Evolutionary conservation across 768 basidiomycete genomes (phyloP).

Genomic region (Kwoniella dejecticola): DNA sequence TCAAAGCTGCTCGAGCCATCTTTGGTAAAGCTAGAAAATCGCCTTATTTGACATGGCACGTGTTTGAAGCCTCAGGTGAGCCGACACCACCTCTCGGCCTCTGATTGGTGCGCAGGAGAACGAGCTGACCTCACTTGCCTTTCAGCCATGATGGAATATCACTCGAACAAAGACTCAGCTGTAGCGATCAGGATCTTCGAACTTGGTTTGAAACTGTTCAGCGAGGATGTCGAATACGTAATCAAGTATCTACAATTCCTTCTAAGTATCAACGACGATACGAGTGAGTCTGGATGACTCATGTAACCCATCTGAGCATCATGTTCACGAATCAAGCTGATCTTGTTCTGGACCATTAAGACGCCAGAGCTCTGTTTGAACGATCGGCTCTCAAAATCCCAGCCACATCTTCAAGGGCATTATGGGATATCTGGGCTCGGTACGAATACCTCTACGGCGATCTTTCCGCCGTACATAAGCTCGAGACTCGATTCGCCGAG

Average conservation of each 20-base stretch:
- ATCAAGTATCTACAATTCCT: conserved; percentile 88
- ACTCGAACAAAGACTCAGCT: conserved; percentile 72
- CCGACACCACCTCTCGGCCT: not conserved
- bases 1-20: conserved; percentile 72
- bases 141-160: conserved; percentile 90
- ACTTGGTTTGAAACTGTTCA: conserved; percentile 80
- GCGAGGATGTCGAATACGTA: conserved; percentile 80
- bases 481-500: conserved; percentile 85
- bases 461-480: conserved; percentile 78
- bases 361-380: conserved; percentile 94
- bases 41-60: conserved; percentile 71
- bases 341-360: conserved; percentile 57
- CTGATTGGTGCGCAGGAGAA: no score
- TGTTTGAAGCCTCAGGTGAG: conserved; percentile 86
- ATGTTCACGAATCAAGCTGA: not conserved
- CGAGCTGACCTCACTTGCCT: conserved; percentile 31
- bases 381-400: conserved; percentile 76
- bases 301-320: not conserved
- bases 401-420: conserved; percentile 73
- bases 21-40: conserved; percentile 79
- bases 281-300: conserved; percentile 65
- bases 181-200: conserved; percentile 92
- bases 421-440: conserved; percentile 95
- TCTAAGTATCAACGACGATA: conserved; percentile 91
- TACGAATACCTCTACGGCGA: conserved; percentile 97